Evolutionary conservation across 2,329 filamentous ascomycete species (phyloP).

Genomic region (Stemphylium beticola): DNA sequence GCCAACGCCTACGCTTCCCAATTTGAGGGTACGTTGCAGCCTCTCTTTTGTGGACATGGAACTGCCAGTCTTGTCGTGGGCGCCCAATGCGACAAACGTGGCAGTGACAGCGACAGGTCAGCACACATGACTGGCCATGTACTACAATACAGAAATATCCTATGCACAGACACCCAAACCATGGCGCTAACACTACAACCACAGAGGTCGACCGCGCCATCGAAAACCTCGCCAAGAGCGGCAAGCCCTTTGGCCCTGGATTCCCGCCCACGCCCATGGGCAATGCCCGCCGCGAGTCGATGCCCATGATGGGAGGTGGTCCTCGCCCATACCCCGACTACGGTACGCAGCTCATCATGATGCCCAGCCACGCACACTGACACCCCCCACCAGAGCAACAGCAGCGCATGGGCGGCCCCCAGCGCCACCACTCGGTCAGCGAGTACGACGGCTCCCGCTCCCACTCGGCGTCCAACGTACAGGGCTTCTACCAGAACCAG

Average conservation of each 20-base stretch:
- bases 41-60: neutral
- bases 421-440: conserved; percentile 83
- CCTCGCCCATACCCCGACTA: conserved; percentile 64
- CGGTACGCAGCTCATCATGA: conserved; percentile 53
- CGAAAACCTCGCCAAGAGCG: conserved; percentile 95
- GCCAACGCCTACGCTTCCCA: conserved; percentile 81
- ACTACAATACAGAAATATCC: no score
- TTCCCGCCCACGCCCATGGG: conserved; percentile 36
- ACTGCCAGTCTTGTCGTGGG: neutral
- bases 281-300: conserved; percentile 79
- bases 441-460: conserved; percentile 81
- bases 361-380: conserved; percentile 5
- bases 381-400: conserved; percentile 58
- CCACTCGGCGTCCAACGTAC: conserved; percentile 77
- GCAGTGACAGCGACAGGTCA: conserved; percentile 12
- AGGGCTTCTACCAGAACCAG: conserved; percentile 93
- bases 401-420: conserved; percentile 67
- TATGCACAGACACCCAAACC: no score
- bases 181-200: conserved; percentile 22
- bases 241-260: conserved; percentile 76
- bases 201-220: conserved; percentile 94
- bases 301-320: conserved; percentile 65
- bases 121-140: no score
- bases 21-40: conserved; percentile 76
- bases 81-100: conserved; percentile 4